Base-by-base conservation (phyloP, 257 asterid species). In the Lithospermum erythrorhizon region DNA sequence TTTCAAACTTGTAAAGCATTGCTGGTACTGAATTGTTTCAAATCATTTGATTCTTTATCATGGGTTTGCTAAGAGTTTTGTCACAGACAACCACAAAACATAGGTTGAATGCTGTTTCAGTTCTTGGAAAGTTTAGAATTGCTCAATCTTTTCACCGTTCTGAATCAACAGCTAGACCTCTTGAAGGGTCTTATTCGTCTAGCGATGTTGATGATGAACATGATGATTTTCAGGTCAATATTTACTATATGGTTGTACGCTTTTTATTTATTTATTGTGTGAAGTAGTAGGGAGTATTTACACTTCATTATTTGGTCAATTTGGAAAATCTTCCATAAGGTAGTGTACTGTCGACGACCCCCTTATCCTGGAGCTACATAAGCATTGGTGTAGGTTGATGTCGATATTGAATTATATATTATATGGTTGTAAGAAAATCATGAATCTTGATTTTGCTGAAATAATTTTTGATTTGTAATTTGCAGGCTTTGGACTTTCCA, bases 401-500 rank as follows among this genome's bases (percentile, higher is more conserved):
- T n/a, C n/a, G n/a, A n/a, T n/a, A n/a, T n/a, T n/a, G n/a, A n/a
- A n/a, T n/a, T 2, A 24, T 2, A 4, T 4, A 24, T 2, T 24
- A 24, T 11, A 37, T 37, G 48, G 48, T 37, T 37, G 48, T 37
- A 10, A 37, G 10, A 37, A 1, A 37, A 37, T 37, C 48, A 37
- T 6, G 48, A 11, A 37, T 10, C 14, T 37, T 37, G 3, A 8
- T 8, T 37, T 37, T 30, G 7, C 37, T 30, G 4, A 27, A 27
- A 0, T 27, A 27, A 27, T 2, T 27, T 3, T 27, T 41, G 49
- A 13, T 41, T 61, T 56, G 14, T 22, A 37, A 56, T 60, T 21
- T 48, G 63, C 83, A 88, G 95, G 85, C 58, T 2, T 16, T 84
- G 20, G 96, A 93, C 51, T 89, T 93, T 58, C 95, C 97, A 13